Evolutionary conservation across 345 rosid species (phyloP), one percentile per base, ranked within the genome.

Genomic region (Salix suchowensis): DNA sequence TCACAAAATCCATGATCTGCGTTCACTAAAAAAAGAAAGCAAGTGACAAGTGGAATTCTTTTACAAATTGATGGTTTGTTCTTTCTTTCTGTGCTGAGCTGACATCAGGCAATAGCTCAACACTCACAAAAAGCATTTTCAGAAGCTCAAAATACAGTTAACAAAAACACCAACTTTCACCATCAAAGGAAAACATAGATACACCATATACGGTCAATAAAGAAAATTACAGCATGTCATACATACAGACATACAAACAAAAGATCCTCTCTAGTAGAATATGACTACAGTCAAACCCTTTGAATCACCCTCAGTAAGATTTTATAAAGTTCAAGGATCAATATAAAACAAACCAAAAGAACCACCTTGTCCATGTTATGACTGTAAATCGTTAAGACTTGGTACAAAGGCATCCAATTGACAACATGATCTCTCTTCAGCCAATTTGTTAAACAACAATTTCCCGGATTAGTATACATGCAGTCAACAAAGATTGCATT

Each of bases 1-100:
- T 46, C 15, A 40, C 15, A 40, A 68, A 40, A 46, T 14, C 10
- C 9, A 71, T 65, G 66, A 61, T 7, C 62, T 16, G 62, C 11
- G 48, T 26, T 67, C 55, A 16, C 40, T 24, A 82, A n/a, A 79
- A 74, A 79, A 67, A 3, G 12, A 73, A 70, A 30, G 21, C 52
- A 46, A 30, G 12, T 7, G 23, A 16, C 44, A 34, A 67, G n/a
- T 37, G 11, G 48, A 67, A 18, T 7, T 36, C 37, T 67, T 19
- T 36, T 10, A 61, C 32, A 61, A 61, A 61, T 9, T 13, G 15
- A 8, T 66, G 2, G 2, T 6, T 68, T 70, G 40, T 54, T 48
- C 55, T 4, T 16, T 24, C 13, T 24, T 73, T 16, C 26, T 26
- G 9, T 26, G 40, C 65, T 67, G 40, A 34, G 18, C 18, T 76